Conservation (phyloP, 2,329 filamentous ascomycete genomes). For the Pseudogymnoascus sp. region DNA sequence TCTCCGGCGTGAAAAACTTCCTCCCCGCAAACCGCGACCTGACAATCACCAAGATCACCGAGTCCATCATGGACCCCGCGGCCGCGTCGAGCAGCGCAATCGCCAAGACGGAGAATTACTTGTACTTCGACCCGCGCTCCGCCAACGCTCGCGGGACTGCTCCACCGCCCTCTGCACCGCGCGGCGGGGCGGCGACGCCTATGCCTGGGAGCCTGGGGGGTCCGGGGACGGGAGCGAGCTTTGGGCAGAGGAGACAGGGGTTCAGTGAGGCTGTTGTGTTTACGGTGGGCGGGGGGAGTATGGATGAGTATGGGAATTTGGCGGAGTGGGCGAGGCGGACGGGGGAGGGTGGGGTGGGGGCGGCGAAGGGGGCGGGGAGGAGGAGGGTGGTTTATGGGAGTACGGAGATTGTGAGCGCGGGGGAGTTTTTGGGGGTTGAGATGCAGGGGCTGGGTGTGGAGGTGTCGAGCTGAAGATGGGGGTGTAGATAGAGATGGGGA, state of each 20-base stretch:
- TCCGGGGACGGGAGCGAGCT: slow-evolving; percentile 63
- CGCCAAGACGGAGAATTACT: slow-evolving; percentile 89
- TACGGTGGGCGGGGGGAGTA: slow-evolving; percentile 88
- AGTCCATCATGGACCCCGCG: slow-evolving; percentile 94
- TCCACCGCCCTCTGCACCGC: slow-evolving; percentile 64
- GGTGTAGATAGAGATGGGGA: background rate
- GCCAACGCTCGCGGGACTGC: slow-evolving; percentile 89
- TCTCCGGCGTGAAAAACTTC: slow-evolving; percentile 96
- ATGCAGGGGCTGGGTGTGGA: slow-evolving; percentile 55
- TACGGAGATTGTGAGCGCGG: slow-evolving; percentile 69
- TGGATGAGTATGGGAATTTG: slow-evolving; percentile 97
- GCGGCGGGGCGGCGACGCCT: slow-evolving; percentile 32
- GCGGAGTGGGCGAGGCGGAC: slow-evolving; percentile 91
- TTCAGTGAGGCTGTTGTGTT: slow-evolving; percentile 92
- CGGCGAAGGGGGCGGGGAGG: slow-evolving; percentile 53
- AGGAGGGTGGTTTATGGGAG: slow-evolving; percentile 89
- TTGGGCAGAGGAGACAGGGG: slow-evolving; percentile 82
- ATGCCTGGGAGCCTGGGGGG: slow-evolving; percentile 38
- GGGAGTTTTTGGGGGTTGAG: slow-evolving; percentile 57
- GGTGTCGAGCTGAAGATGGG: slow-evolving; percentile 6
- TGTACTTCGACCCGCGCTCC: slow-evolving; percentile 93
- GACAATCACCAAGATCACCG: slow-evolving; percentile 94
- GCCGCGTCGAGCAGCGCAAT: slow-evolving; percentile 86
- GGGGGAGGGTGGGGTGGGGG: slow-evolving; percentile 35
- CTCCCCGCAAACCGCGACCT: slow-evolving; percentile 92